phyloP scores from a whole-genome alignment of 2,329 filamentous ascomycete species.

The Dactylellina leptospora region DNA sequence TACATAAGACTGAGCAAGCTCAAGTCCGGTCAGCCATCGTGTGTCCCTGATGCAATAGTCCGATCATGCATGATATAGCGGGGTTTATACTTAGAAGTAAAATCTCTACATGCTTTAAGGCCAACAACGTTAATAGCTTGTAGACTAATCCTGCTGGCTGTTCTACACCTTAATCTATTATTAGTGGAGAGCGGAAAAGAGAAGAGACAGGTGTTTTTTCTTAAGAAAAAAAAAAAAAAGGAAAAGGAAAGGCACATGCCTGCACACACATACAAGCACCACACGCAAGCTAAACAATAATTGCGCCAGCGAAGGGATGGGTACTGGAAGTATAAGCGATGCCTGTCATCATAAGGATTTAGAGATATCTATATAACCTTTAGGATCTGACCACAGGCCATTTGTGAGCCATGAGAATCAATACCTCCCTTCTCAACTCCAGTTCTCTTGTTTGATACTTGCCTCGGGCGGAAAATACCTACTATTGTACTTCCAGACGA shows the following conservation, averaged over 20 bases:
- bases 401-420: neutral
- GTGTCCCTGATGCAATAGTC: slow-evolving; percentile 41
- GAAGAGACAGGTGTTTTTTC: slow-evolving; percentile 27
- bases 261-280: too few species aligned
- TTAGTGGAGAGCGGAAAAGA: slow-evolving; percentile 47
- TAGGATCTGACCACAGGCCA: neutral
- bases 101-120: slow-evolving; percentile 24
- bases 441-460: neutral
- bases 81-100: slow-evolving; percentile 32
- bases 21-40: slow-evolving; percentile 8
- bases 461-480: too few species aligned
- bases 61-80: slow-evolving; percentile 40
- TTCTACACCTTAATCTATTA: slow-evolving; percentile 43
- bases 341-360: too few species aligned
- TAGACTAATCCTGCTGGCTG: slow-evolving; percentile 25
- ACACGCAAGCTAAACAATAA: too few species aligned
- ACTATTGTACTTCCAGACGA: neutral
- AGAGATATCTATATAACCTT: neutral
- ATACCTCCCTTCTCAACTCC: neutral
- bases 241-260: too few species aligned
- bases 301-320: too few species aligned
- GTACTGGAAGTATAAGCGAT: too few species aligned
- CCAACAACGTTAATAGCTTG: slow-evolving; percentile 6
- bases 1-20: too few species aligned
- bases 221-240: too few species aligned